Evolutionary conservation across 495 filamentous ascomycete species (phyloP).

Genomic region (Penicillium roqueforti): DNA sequence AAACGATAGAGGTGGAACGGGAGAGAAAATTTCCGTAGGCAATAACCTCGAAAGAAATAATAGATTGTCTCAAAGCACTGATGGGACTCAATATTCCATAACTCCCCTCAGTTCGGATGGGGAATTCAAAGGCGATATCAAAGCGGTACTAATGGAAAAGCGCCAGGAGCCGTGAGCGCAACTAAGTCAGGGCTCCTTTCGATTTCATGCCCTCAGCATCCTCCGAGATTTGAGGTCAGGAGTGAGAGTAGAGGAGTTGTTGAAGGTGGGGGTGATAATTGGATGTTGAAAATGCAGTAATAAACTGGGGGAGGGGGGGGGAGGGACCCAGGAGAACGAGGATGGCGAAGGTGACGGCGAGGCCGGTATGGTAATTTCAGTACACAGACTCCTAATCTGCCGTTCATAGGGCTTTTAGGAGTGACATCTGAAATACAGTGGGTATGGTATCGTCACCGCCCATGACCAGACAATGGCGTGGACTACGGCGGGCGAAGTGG

Average conservation of each 20-base stretch:
- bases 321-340: slow-evolving; percentile 15
- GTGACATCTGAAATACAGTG: background rate
- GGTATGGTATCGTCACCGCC: slow-evolving; percentile 23
- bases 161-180: slow-evolving; percentile 47
- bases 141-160: slow-evolving; percentile 28
- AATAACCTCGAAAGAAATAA: slow-evolving; percentile 17
- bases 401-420: background rate
- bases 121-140: slow-evolving; percentile 22
- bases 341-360: slow-evolving; percentile 21
- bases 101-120: slow-evolving; percentile 20
- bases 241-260: slow-evolving; percentile 7
- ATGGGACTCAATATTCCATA: slow-evolving; percentile 30
- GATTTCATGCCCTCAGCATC: slow-evolving; percentile 49
- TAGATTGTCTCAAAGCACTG: slow-evolving; percentile 21
- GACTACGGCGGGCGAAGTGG: slow-evolving; percentile 26
- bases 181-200: slow-evolving; percentile 43
- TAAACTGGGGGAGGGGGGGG: slow-evolving; percentile 19
- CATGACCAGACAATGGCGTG: slow-evolving; percentile 8
- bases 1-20: slow-evolving; percentile 15
- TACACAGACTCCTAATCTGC: slow-evolving; percentile 4
- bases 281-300: slow-evolving; percentile 24
- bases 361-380: slow-evolving; percentile 24
- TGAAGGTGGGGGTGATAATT: slow-evolving; percentile 11
- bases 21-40: slow-evolving; percentile 10
- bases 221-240: slow-evolving; percentile 20